Base-by-base conservation (phyloP, 257 asterid species). In the Scutellaria baicalensis region DNA sequence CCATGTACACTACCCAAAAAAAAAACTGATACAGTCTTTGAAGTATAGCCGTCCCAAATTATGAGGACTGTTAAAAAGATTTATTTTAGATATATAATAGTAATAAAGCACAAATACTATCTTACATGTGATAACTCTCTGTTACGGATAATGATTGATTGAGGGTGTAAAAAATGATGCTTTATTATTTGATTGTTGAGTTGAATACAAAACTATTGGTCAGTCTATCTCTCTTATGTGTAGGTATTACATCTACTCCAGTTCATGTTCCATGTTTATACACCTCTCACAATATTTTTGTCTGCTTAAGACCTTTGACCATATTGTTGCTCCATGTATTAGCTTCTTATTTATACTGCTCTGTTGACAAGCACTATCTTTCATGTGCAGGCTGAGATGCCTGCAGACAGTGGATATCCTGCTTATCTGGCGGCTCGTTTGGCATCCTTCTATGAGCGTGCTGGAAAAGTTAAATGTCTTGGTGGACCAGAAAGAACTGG, bases 321-420 rank as follows among this genome's bases (percentile, higher is more conserved):
- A 61, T 62, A 38, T 42, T 14, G 23, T 66, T 39, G 27, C 48
- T 73, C 44, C 6, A 8, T 1, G 9, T 44, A 54, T 38, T 52
- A 52, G 23, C 55, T 44, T 8, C 42, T 4, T 10, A 52, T 59
- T 44, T 58, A 6, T 11, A 68, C 36, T 59, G 17, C 33, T 52
- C 16, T 59, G 48, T 42, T 83, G 75, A 75, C 54, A 44, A 48
- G 56, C 55, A 50, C 21, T 16, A 43, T 64, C 11, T 63, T 63
- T 62, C 50, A 31, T 62, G 17, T 78, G 65, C 81, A 92, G 98
- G 98, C 98, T 61, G 98, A 93, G 81, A 93, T 93, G 98, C 98
- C 98, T 75, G 98, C 98, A 42, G 98, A 93, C 72, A 93, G 98
- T 90, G 98, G 98, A 42, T 93, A 93, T 82, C 98, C 98, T 79